These are phyloP conservation scores for Colletotrichum brevisporum DNA, from an alignment of 2,329 filamentous ascomycete genomes.

Conservation along the genomic window DNA sequence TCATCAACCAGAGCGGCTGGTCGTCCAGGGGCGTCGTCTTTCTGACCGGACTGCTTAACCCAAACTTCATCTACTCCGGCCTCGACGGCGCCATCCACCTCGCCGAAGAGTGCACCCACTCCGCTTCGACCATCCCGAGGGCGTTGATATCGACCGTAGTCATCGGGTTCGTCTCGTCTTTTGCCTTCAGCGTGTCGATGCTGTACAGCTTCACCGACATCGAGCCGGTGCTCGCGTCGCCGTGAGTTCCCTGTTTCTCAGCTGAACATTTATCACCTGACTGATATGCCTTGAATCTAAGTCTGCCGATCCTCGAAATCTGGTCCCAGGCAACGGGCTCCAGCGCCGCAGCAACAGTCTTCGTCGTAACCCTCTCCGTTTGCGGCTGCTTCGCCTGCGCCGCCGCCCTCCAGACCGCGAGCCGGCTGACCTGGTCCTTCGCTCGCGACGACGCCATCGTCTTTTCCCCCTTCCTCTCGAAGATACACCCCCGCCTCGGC, in stretches of 20 bases:
- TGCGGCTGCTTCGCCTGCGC: constrained; percentile 37
- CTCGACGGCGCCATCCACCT: constrained; percentile 55
- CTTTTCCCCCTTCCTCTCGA: constrained; percentile 13
- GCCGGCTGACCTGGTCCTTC: constrained; percentile 36
- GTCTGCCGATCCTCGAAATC: constrained; percentile 28
- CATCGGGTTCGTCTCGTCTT: constrained; percentile 51
- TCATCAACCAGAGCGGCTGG: constrained; percentile 49
- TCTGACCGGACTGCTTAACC: constrained; percentile 55
- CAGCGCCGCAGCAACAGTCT: constrained; percentile 3
- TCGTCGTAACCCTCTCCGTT: not conserved
- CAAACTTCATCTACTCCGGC: constrained; percentile 54
- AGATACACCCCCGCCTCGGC: not conserved
- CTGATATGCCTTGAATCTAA: not conserved
- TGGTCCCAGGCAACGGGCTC: constrained; percentile 29
- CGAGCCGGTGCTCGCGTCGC: constrained; percentile 33
- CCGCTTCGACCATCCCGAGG: constrained; percentile 49
- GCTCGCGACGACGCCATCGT: constrained; percentile 30
- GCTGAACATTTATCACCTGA: not conserved
- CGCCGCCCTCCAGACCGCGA: constrained; percentile 28
- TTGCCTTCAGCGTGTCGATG: constrained; percentile 50
- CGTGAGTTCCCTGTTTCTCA: not conserved
- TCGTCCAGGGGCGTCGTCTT: constrained; percentile 50
- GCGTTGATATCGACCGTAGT: constrained; percentile 50
- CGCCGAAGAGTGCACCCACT: constrained; percentile 52
- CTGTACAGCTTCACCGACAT: constrained; percentile 44